Evolutionary conservation across 2,329 filamentous ascomycete species (phyloP), one percentile per base, ranked within the genome.

Genomic region (Aspergillus puulaauensis): DNA sequence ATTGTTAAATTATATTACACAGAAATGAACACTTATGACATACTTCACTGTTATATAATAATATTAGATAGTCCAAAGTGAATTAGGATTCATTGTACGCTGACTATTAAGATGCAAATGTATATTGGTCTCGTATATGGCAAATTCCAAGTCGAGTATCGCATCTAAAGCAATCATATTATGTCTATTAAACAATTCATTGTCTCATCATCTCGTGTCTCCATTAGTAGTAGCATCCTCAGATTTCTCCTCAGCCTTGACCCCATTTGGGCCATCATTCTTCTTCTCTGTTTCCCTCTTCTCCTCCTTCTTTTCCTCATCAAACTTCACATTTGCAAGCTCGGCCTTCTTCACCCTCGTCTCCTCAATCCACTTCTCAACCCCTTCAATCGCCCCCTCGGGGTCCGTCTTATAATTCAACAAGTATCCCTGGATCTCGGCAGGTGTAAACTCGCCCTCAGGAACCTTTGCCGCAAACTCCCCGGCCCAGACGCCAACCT

Each of bases 371-470:
- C 74, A 77, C 15, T 59, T 61, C 15, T 60, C 62, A 3, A 65
- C 72, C 12, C 65, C 65, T 14, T 66, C 27, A 41, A 77, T 68
- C 1, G 74, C 75, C 14, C 23, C 52, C 49, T 70, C 63, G 0
- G 73, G 74, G 14, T 64, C 58, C 11, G 65, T 62, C 61, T 74
- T 76, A 45, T 76, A 60, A 27, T 69, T 69, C 4, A 78, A 64
- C 8, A 78, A 64, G 59, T 74, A 75, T 3, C 74, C 74, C 61
- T 78, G 75, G 19, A 77, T 72, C 63, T 77, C 74, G 12, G 75
- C 75, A 21, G 74, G 71, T 0, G 74, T 73, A 52, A 77, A 73
- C 33, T 75, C 68, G 1, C 65, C 67, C 4, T 58, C 60, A 1
- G 75, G 74, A 15, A 77, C 57, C 6, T 60, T 45, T 9, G 65